These are phyloP conservation scores for Dysphania ambrosioides DNA, from an alignment of 148 eudicot genomes.

Conservation along the genomic window DNA sequence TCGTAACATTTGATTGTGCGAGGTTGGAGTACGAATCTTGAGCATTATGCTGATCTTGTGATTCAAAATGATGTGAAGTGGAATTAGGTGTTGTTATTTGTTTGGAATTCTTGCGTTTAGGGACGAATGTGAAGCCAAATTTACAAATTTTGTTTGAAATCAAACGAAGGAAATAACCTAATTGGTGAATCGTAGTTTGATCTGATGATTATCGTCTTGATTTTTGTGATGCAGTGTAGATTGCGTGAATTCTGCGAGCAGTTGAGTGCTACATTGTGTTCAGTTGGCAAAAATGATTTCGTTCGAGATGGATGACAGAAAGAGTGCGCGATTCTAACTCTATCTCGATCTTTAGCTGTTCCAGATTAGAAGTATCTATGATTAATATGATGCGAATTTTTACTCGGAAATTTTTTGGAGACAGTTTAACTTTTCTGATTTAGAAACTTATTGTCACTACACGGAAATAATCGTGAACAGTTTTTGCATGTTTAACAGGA, in stretches of 20 bases:
- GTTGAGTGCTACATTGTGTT: slow-evolving; percentile 2
- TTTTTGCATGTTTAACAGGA: neutral
- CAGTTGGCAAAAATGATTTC: slow-evolving; percentile 41
- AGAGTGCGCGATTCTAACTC: slow-evolving; percentile 40
- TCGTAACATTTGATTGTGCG: no score
- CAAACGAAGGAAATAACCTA: neutral
- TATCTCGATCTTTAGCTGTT: slow-evolving; percentile 9
- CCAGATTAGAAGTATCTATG: neutral
- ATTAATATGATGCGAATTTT: no score
- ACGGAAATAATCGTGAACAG: no score
- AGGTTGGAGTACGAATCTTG: no score
- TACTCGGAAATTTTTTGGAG: no score
- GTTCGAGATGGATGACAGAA: slow-evolving; percentile 66
- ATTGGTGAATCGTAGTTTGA: neutral
- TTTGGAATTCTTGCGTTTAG: no score
- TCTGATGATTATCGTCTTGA: neutral
- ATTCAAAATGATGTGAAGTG: no score
- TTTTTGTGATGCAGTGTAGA: slow-evolving; percentile 15
- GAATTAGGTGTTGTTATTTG: no score
- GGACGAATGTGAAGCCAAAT: neutral
- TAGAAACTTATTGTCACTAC: neutral
- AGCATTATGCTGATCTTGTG: no score
- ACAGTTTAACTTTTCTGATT: no score
- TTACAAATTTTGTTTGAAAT: neutral
- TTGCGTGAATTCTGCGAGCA: slow-evolving; percentile 4